Evolutionary conservation across 495 filamentous ascomycete genomes (phyloP), one percentile per base, ranked within the genome.

Genomic region (Neurospora sp.): DNA sequence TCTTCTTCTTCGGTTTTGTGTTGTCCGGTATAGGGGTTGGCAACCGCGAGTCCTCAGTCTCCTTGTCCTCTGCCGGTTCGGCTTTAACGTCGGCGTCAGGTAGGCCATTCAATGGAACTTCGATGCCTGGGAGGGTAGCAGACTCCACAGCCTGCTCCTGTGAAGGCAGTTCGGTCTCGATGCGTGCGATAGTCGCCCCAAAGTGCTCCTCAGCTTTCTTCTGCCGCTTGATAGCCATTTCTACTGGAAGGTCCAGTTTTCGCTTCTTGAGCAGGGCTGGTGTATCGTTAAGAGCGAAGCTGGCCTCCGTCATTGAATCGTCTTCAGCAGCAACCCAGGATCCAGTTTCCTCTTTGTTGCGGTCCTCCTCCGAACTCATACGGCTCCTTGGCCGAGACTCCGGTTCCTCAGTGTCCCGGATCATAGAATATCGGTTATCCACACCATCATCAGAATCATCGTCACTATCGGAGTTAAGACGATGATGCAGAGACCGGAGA

Each of bases 381-480:
- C 92, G 91, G 79, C 94, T 97, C 14, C 90, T 83, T 18, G 93
- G 91, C 20, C 93, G 86, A 72, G 93, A 96, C 69, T 95, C 94
- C 69, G 89, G 88, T 72, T 96, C 93, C 78, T 95, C 93, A 0
- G 90, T 93, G 76, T 96, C 92, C 69, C 89, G 84, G 8, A 86
- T 88, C 35, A 90, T 80, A 39, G 92, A 90, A 23, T 80, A 80
- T 27, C 84, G 80, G 69, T 81, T 81, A 70, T 84, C 83, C 1
- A 76, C 77, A 71, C 85, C 85, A 62, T 85, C 84, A 41, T 86
- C 85, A 3, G 85, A 85, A 74, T 90, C 88, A 54, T 88, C 86
- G 69, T 91, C 89, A 16, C 86, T 89, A 73, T 90, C 89, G 35
- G 83, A 81, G 41, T 83, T 81, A 62, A 90, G 78, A 18, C 83